These are phyloP conservation scores for Smittium mucronatum DNA, from an alignment of 371 early-diverging fungal species.

Conservation along the genomic window DNA sequence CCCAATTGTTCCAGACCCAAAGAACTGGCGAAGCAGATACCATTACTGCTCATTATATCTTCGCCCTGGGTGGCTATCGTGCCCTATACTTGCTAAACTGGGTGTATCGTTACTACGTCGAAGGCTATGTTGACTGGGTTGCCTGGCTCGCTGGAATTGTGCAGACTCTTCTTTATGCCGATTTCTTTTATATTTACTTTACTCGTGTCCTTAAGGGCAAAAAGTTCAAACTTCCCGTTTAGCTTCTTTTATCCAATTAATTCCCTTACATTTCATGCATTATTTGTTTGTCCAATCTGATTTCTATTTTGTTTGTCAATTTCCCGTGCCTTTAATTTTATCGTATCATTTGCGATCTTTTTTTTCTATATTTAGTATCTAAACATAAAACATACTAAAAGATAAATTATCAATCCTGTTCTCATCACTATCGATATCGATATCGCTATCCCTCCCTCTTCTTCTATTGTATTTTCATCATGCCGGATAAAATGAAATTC, in stretches of 20 bases:
- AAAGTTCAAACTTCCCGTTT: constrained; percentile 63
- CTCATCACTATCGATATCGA: too few relatives aligned
- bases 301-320: too few relatives aligned
- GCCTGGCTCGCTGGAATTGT: constrained; percentile 78
- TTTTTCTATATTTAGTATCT: too few relatives aligned
- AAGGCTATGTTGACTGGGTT: constrained; percentile 45
- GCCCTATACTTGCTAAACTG: constrained; percentile 91
- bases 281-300: background rate
- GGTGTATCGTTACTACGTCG: constrained; percentile 76
- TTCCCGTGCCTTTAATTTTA: too few relatives aligned
- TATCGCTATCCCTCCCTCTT: too few relatives aligned
- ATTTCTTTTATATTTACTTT: constrained; percentile 97
- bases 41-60: constrained; percentile 95
- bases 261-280: background rate
- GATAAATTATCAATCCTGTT: too few relatives aligned
- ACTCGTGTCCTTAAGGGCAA: constrained; percentile 72
- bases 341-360: too few relatives aligned
- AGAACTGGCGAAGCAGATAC: constrained; percentile 97
- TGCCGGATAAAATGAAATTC: background rate
- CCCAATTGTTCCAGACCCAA: constrained; percentile 93
- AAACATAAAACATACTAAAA: too few relatives aligned
- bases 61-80: constrained; percentile 96
- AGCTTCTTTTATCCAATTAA: constrained; percentile 12
- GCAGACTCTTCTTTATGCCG: constrained; percentile 92
- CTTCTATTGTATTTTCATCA: too few relatives aligned